Evolutionary conservation across 2,329 filamentous ascomycete species (phyloP), one percentile per base, ranked within the genome.

Genomic region (Fusarium nematophilum): DNA sequence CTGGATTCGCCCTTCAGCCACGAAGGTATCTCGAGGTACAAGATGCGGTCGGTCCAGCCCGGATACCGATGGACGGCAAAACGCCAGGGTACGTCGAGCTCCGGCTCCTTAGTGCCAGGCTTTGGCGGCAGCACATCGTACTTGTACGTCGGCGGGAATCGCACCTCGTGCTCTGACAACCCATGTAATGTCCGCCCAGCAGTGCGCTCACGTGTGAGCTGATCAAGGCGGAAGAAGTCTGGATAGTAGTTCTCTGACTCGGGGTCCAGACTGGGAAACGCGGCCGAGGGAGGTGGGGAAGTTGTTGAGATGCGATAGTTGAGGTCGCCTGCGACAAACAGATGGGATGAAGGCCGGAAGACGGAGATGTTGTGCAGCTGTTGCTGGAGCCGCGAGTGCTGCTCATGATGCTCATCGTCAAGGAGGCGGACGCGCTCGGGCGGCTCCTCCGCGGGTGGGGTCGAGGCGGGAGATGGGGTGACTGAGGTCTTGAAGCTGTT

Each of bases 131-230:
- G 64, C 27, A 83, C 74, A 27, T 83, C 82, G 73, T 95, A 96
- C 75, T 99, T 99, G 81, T 99, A 99, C 0, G 95, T 97, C 1
- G 95, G 95, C 1, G 93, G 90, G 69, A 98, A 99, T 4, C 75
- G 76, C 54, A 98, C 86, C 1, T 83, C 79, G 1, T 88, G 85
- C 76, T 99, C 95, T 9, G 79, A 78, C 27, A 99, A 79, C 5
- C 91, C 89, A 61, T 98, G 93, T 18, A 96, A 78, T 3, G 91
- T 92, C 13, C 87, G 83, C 1, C 88, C 86, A 1, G 87, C 87
- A 5, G 75, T 75, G 46, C 86, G 86, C 75, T 98, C 93, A 40
- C 85, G 81, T 3, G 79, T 88, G 17, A 98, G 83, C 76, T 99
- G 95, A 74, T 99, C 95, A 3, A 86, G 79, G 25, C 82, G 75